Evolutionary conservation across 1,284 basidiomycete species (phyloP), one percentile per base, ranked within the genome.

Genomic region (Microbotryum intermedium): DNA sequence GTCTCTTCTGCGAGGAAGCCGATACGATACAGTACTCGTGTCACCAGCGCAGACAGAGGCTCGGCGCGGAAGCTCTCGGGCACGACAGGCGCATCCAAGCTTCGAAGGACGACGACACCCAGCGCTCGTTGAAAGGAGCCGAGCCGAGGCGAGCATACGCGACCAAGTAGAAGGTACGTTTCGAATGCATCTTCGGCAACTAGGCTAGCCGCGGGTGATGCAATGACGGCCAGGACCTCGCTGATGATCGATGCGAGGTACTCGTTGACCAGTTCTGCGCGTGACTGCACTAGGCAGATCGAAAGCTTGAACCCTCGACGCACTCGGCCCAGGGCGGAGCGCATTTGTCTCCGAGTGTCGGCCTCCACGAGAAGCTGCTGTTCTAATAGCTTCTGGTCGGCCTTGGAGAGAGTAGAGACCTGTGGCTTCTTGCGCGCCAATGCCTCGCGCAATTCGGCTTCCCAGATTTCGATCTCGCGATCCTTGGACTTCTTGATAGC

Each of bases 391-490:
- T 83, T 84, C 66, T 87, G 84, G 60, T 94, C 89, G 65, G 87
- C 84, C 72, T 92, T 95, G 2, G 87, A 88, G 4, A 95, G 74
- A 42, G 61, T 55, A 6, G 66, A 58, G 7, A 59, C 66, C 51
- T 60, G 77, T 61, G 76, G 73, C 69, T 79, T 87, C 77, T 93
- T 93, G 63, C 77, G 82, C 8, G 87, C 86, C 0, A 95, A 78
- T 0, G 86, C 84, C 69, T 87, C 86, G 11, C 91, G 83, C n/a
- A 94, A 78, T 65, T 97, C 90, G 30, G 85, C 86, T 67, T 97
- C 93, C 92, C 92, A 97, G 70, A 88, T 86, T 16, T 88, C 85
- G 28, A 92, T 85, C 49, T 88, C 89, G 16, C 87, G 83, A 62
- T 84, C 86, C 69, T 93, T 94, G 42, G 89, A 86, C 53, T 65